These are phyloP conservation scores for Stromatinia cepivora DNA, from an alignment of 2,329 filamentous ascomycete species.

Conservation along the genomic window DNA sequence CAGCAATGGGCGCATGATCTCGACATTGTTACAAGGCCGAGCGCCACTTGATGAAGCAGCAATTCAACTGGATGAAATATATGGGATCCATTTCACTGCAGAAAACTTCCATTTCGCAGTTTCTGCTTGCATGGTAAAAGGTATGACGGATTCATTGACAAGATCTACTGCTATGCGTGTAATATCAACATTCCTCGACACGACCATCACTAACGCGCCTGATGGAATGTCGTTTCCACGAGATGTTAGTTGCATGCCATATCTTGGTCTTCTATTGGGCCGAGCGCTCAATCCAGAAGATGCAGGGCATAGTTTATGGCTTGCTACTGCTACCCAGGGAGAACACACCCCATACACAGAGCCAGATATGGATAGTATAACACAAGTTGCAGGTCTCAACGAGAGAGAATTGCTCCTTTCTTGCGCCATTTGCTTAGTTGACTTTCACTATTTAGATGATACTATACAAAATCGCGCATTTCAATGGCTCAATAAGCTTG, in stretches of 20 bases:
- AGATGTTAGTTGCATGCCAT: slow-evolving; percentile 48
- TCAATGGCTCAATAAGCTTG: slow-evolving; percentile 60
- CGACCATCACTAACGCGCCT: slow-evolving; percentile 44
- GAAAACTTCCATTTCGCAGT: slow-evolving; percentile 69
- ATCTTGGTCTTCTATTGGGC: slow-evolving; percentile 60
- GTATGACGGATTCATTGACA: slow-evolving; percentile 62
- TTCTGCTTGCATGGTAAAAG: slow-evolving; percentile 63
- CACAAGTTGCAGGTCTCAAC: slow-evolving; percentile 50
- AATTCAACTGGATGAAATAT: slow-evolving; percentile 61
- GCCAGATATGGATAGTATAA: slow-evolving; percentile 43
- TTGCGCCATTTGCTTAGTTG: slow-evolving; percentile 63
- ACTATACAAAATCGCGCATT: slow-evolving; percentile 59
- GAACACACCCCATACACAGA: slow-evolving; percentile 42
- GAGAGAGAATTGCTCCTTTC: slow-evolving; percentile 64
- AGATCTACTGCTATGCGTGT: slow-evolving; percentile 59
- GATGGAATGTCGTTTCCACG: slow-evolving; percentile 35
- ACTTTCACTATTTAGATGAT: slow-evolving; percentile 66
- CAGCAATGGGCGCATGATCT: slow-evolving; percentile 58
- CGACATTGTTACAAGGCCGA: slow-evolving; percentile 61
- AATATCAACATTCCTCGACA: slow-evolving; percentile 61
- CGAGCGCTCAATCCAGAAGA: slow-evolving; percentile 59
- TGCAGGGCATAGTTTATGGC: slow-evolving; percentile 62
- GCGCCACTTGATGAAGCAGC: slow-evolving; percentile 62
- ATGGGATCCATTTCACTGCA: slow-evolving; percentile 62
- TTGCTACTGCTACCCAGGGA: slow-evolving; percentile 44